A percentile compares a stretch with the other conserved stretches of the same genome.
These are phyloP conservation scores for Polygonum aviculare DNA, from an alignment of 148 eudicot species.

Conservation along the genomic window DNA sequence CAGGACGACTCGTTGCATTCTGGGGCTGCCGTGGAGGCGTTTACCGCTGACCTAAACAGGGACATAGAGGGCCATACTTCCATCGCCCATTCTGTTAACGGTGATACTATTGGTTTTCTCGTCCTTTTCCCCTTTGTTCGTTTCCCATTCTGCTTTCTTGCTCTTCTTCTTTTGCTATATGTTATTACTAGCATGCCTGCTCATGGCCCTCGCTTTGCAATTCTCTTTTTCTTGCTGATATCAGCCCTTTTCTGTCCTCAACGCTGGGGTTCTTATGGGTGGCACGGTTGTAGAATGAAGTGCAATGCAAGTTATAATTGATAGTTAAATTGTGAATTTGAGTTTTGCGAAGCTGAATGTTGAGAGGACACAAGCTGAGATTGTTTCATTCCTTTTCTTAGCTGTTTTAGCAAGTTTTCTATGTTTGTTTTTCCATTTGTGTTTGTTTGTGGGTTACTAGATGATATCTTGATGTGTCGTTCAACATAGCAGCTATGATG, in stretches of 20 bases:
- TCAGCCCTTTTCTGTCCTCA: not conserved
- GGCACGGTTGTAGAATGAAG: not conserved
- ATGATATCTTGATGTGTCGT: not conserved
- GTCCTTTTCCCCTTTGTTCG: not conserved
- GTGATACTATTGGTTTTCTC: conserved; percentile 16
- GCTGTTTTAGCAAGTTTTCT: not conserved
- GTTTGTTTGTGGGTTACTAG: not conserved
- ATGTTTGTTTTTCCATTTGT: not conserved
- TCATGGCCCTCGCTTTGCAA: not conserved
- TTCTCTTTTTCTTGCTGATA: not conserved
- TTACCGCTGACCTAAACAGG: conserved; percentile 85
- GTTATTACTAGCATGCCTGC: conserved; percentile 1
- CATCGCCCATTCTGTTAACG: conserved; percentile 40
- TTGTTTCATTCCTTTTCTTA: too few species aligned
- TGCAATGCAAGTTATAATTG: not conserved
- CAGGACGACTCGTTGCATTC: conserved; percentile 96
- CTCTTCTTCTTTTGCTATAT: not conserved
- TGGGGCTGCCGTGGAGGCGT: conserved; percentile 92
- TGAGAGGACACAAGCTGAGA: not conserved
- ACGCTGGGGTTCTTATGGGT: not conserved
- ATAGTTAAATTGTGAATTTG: not conserved
- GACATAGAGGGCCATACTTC: conserved; percentile 65
- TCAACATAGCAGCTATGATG: conserved; percentile 28
- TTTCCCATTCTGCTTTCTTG: conserved; percentile 12
- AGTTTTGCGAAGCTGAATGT: not conserved